Evolutionary conservation across 2,329 filamentous ascomycete genomes (phyloP), one percentile per base, ranked within the genome.

Genomic region (Hypoxylon sp.): DNA sequence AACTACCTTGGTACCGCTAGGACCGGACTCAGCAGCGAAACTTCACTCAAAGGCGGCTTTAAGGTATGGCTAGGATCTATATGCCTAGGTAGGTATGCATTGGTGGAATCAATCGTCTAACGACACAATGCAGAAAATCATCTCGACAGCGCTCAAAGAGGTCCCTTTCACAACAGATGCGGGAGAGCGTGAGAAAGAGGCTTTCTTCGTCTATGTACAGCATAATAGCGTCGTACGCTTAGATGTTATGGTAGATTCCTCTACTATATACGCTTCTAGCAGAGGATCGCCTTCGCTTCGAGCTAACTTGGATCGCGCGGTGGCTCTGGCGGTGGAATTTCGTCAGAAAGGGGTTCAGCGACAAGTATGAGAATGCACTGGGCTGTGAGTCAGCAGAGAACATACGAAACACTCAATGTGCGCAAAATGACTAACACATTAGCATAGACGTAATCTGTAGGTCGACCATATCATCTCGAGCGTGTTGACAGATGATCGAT

Each of bases 271-370:
- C 4, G 14, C 2, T 30, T 32, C 16, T 16, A 18, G 6, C 22
- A 14, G 11, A 7, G 2, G 2, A 18, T 30, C n/a, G 24, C 12
- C 7, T 40, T 4, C 7, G 4, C n/a, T 40, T 9, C n/a, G 16
- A 22, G 3, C 40, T 46, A 36, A 55, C 30, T 22, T 5, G 1
- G 4, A 11, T n/a, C 8, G 3, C 36, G 36, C 11, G 14, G 26
- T n/a, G 46, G 52, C 52, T 55, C 28, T 55, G 42, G 52, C 52
- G 52, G 3, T 55, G 42, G 18, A 55, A 55, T 18, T 55, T 55
- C 40, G 16, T 18, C 2, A 40, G 51, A 14, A 55, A 55, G n/a
- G 51, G 51, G 11, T 55, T 55, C 16, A 55, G 51, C 28, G 40
- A 45, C 12, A 33, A 16, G 46, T 55, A 46, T 7, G 40, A 55